Evolutionary conservation across 495 filamentous ascomycete species (phyloP), one percentile per base, ranked within the genome.

Genomic region (Hyaloscypha finlandica): DNA sequence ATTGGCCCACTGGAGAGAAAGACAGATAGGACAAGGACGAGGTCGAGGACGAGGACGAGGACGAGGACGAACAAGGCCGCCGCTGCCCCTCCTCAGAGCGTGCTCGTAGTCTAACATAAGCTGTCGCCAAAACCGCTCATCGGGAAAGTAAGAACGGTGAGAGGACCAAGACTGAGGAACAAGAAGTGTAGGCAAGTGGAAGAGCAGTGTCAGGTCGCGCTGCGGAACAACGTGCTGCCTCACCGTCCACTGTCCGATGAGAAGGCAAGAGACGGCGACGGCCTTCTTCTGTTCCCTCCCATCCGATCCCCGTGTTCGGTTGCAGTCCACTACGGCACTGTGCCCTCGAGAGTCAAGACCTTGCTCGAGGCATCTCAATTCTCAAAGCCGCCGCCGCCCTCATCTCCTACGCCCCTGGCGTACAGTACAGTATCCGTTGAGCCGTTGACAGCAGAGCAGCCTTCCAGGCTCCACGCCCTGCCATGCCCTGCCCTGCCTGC

Each of bases 351-450:
- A n/a, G n/a, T n/a, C 35, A 12, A 37, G 35, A 48, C 42, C 42
- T 48, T 48, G 42, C 42, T 19, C 42, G 14, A 48, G 42, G 42
- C 42, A 48, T 37, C 6, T 25, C 33, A 19, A 45, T 8, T 4
- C n/a, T 55, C 61, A 19, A 20, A 53, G 11, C 64, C 35, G 48
- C 32, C 6, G 33, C 33, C 11, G 33, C 22, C 59, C 33, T 61
- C 59, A 42, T 39, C 59, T 61, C 20, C 33, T 45, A 16, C 37
- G 22, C 32, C 37, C 30, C 59, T 61, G 42, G 42, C 42, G 42
- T 48, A 48, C 42, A 48, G 42, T 48, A n/a, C n/a, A n/a, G n/a
- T 14, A 14, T n/a, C 42, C 42, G 16, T 14, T 6, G 35, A 6
- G 8, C 12, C 12, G 6, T 37, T 37, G 35, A 37, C 35, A 37